These are phyloP conservation scores for Arctium minus DNA, from an alignment of 129 eudicot genomes.

Conservation along the genomic window DNA sequence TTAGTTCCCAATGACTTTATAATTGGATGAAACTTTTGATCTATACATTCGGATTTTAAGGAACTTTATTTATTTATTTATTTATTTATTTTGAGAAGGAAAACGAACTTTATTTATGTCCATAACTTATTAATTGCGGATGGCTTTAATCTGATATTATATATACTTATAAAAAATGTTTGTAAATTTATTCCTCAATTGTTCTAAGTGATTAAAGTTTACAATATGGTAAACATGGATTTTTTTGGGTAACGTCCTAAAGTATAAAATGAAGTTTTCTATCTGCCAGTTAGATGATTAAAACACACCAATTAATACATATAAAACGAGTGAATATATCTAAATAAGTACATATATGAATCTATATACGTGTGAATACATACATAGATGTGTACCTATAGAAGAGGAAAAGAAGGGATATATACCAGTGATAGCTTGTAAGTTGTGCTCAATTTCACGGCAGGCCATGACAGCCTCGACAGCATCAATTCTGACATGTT, in stretches of 20 bases:
- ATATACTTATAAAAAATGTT: not conserved
- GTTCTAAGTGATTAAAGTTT: not conserved
- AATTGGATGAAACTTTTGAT: not conserved
- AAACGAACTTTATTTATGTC: not conserved
- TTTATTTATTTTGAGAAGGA: too few species aligned
- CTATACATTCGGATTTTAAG: not conserved
- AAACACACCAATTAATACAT: not conserved
- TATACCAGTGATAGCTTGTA: slow-evolving; percentile 59
- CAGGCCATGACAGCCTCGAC: slow-evolving; percentile 84
- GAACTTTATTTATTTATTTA: too few species aligned
- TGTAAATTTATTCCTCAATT: not conserved
- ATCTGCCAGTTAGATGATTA: not conserved
- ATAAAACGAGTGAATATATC: not conserved
- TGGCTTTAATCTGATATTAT: too few species aligned
- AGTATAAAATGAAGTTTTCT: not conserved
- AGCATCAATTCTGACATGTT: slow-evolving; percentile 78
- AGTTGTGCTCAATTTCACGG: slow-evolving; percentile 65
- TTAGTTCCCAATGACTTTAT: not conserved
- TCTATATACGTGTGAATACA: not conserved
- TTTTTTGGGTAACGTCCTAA: too few species aligned
- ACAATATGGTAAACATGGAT: not conserved
- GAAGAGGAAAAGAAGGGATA: not conserved
- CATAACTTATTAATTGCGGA: not conserved
- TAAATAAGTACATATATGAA: not conserved
- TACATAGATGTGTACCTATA: not conserved